Evolutionary conservation across 495 filamentous ascomycete species (phyloP), one percentile per base, ranked within the genome.

Genomic region (Rusavskia elegans): DNA sequence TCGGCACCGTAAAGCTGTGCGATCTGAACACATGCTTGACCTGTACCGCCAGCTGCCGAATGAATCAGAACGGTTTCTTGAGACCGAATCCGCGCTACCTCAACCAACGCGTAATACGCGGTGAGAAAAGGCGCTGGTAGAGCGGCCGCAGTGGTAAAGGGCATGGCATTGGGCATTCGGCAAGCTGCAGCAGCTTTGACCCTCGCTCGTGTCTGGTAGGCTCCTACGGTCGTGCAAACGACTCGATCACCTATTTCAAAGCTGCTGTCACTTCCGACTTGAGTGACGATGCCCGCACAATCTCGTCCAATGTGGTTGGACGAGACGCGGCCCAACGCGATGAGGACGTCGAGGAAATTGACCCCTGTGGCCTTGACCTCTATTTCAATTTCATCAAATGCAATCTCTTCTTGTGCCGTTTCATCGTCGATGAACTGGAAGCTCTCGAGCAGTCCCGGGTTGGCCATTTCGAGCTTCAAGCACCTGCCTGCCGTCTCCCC

Each of bases 1-100:
- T 80, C 72, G 4, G 77, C 76, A 11, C 72, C 74, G 20, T 71
- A 50, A 61, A 68, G 64, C 45, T 76, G 68, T 0, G 77, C 74
- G 6, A 83, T 51, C 21, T 57, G 56, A 49, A 80, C 73, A 20
- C 76, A 72, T 13, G 73, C 73, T 57, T 80, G 78, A 1, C 78
- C 78, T 3, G 75, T 10, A 29, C 25, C 46, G 9, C 64, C 53
- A 5, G 59, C 53, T 8, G 55, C 65, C 7, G 55, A 39, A 35
- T 68, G 64, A 30, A 66, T 61, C 2, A 68, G 55, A 8, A 68
- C 52, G 4, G 14, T 48, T 40, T 68, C 64, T 3, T 58, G 61
- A 1, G 41, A 20, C 6, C 32, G 7, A 11, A 66, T 39, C 2
- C 55, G 59, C 3, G 63, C 65, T 36, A 64, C 32, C 0, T 65